These are phyloP conservation scores for Volvox reticuliferus DNA, from an alignment of 139 green algal species.

Conservation along the genomic window DNA sequence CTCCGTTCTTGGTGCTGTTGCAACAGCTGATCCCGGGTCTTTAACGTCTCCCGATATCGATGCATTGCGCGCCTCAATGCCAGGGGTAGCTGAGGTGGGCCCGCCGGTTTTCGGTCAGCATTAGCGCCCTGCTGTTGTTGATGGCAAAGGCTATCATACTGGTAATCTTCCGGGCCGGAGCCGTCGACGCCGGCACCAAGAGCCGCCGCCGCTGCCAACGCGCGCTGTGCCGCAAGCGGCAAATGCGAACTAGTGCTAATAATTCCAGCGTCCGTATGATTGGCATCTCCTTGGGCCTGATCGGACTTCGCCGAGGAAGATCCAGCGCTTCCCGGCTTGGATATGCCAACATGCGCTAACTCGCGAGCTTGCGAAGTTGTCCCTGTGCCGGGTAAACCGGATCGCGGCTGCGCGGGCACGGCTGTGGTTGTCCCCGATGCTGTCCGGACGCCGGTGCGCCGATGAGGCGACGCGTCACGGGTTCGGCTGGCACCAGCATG, in stretches of 20 bases:
- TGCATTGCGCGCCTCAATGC: slow-evolving; percentile 23
- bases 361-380: background rate
- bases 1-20: slow-evolving; percentile 5
- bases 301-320: background rate
- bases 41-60: slow-evolving; percentile 27
- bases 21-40: slow-evolving; percentile 29
- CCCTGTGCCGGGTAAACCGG: background rate
- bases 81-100: slow-evolving; percentile 30
- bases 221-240: slow-evolving; percentile 35
- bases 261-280: background rate
- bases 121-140: background rate
- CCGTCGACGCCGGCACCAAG: background rate
- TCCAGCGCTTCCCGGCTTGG: background rate
- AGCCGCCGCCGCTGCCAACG: slow-evolving; percentile 12
- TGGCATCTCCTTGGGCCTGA: background rate
- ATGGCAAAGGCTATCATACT: background rate
- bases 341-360: background rate
- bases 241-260: background rate
- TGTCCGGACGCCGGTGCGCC: background rate
- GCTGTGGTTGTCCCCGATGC: no score
- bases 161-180: background rate
- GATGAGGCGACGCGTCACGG: slow-evolving; percentile 28
- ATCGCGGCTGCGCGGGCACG: background rate
- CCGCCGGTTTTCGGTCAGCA: background rate
- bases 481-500: background rate